Base-by-base conservation (phyloP, 176 grass and related monocot species). In the Chrysopogon serrulatus region DNA sequence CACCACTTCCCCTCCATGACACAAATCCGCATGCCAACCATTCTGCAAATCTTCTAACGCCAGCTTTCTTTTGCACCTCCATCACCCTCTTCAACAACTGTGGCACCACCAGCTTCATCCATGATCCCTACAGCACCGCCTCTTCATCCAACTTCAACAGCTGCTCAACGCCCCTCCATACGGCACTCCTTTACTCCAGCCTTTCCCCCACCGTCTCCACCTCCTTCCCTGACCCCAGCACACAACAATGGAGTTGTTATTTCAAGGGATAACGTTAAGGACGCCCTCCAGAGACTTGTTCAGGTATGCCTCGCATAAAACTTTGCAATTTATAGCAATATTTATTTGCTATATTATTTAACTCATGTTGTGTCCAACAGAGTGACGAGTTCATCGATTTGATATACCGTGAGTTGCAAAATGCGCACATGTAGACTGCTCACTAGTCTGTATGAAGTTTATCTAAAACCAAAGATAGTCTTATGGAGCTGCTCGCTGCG, bases 241-340 rank as follows among this genome's bases (percentile, higher is more conserved):
- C 74, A 89, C 56, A 71, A 62, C 8, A 80, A 69, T 69, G 84
- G n/a, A 19, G 62, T 61, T 83, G 26, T 92, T 84, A 92, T 97
- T 81, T 92, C 84, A 0, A 94, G 92, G 81, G 95, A 97, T 66
- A 91, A 83, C 79, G 78, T 97, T 86, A 91, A 91, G 63, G 90
- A 91, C 8, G 88, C 88, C 61, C 31, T 97, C 28, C 39, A 77
- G 31, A 97, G 85, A 87, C 95, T 94, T 77, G 88, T 91, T 77
- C 92, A 94, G 90, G 95, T 97, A 92, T 35, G 36, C 66, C 40
- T 35, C 21, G 21, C 16, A 40, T 70, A 27, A 82, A 79, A 71
- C 44, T 47, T 13, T 13, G 17, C 35, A 33, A 48, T 19, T 12
- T 68, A n/a, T n/a, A 4, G 23, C 28, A 36, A 56, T 66, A 31